phyloP scores from a whole-genome alignment of 192 early-diverging fungal genomes.

The Backusella luteola region DNA sequence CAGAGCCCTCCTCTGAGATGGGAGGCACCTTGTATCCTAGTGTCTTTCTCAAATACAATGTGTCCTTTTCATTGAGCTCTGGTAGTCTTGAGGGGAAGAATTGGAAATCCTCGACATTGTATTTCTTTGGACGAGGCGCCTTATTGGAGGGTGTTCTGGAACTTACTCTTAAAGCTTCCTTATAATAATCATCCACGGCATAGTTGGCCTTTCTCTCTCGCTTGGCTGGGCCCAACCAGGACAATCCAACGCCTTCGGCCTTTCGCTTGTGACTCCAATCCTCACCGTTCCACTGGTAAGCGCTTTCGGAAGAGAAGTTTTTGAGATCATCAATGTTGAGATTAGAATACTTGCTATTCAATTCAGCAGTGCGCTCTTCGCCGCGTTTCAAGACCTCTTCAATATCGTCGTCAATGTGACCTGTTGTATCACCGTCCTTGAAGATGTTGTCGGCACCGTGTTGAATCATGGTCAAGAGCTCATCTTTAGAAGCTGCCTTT shows the following conservation, averaged over 20 bases:
- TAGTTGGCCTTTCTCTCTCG: slow-evolving; percentile 93
- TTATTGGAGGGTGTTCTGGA: slow-evolving; percentile 54
- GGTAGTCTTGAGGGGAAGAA: slow-evolving; percentile 82
- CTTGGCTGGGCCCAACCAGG: slow-evolving; percentile 94
- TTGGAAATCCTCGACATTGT: slow-evolving; percentile 83
- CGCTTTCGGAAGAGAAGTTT: slow-evolving; percentile 82
- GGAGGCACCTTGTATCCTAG: slow-evolving; percentile 71
- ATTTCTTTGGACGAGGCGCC: slow-evolving; percentile 65
- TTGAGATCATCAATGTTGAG: slow-evolving; percentile 92
- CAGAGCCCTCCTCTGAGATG: slow-evolving; percentile 32
- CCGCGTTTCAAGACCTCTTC: slow-evolving; percentile 76
- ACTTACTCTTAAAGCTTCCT: slow-evolving; percentile 74
- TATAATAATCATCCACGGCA: slow-evolving; percentile 89
- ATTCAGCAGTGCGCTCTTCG: slow-evolving; percentile 85
- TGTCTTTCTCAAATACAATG: slow-evolving; percentile 66
- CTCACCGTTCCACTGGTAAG: slow-evolving; percentile 95
- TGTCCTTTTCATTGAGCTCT: slow-evolving; percentile 82
- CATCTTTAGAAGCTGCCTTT: slow-evolving; percentile 64
- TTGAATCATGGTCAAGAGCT: slow-evolving; percentile 95
- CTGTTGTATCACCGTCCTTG: slow-evolving; percentile 42
- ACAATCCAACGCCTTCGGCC: slow-evolving; percentile 55
- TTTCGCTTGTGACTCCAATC: slow-evolving; percentile 85
- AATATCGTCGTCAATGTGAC: slow-evolving; percentile 72
- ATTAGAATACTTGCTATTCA: slow-evolving; percentile 87
- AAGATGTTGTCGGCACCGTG: slow-evolving; percentile 92